Percentiles rank a stretch among this genome's conserved stretches.
phyloP scores from a whole-genome alignment of 2,329 filamentous ascomycete genomes.

The Aspergillus arachidicola region DNA sequence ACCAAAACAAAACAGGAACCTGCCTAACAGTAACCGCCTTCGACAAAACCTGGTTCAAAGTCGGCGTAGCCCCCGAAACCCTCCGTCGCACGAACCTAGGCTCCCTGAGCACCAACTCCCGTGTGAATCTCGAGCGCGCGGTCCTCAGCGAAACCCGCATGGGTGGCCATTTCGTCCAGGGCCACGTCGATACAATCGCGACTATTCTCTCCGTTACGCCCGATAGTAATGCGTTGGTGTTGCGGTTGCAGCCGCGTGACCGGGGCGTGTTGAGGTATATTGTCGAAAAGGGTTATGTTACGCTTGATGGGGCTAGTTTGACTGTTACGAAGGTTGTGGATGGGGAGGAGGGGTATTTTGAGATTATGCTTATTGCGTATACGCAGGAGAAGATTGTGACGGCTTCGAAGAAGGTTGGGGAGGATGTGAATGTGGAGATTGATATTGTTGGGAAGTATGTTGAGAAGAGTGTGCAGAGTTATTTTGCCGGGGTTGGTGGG shows the following conservation, averaged over 20 bases:
- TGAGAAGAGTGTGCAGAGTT: slow-evolving; percentile 80
- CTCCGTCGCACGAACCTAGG: slow-evolving; percentile 96
- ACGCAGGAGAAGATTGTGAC: slow-evolving; percentile 91
- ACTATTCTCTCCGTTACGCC: slow-evolving; percentile 70
- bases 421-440: slow-evolving; percentile 88
- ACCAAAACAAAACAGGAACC: slow-evolving; percentile 53
- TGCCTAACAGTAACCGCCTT: slow-evolving; percentile 90
- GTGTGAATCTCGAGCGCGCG: slow-evolving; percentile 91
- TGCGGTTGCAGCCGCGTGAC: slow-evolving; percentile 76
- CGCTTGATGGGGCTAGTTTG: slow-evolving; percentile 90
- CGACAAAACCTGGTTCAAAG: slow-evolving; percentile 70
- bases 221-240: slow-evolving; percentile 88
- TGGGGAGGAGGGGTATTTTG: slow-evolving; percentile 76
- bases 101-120: slow-evolving; percentile 63
- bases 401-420: slow-evolving; percentile 74
- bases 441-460: slow-evolving; percentile 73
- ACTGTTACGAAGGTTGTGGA: slow-evolving; percentile 89
- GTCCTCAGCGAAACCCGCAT: slow-evolving; percentile 90
- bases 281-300: slow-evolving; percentile 94
- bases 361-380: slow-evolving; percentile 97
- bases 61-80: slow-evolving; percentile 93
- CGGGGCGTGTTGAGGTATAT: slow-evolving; percentile 76
- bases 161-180: slow-evolving; percentile 98
- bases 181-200: slow-evolving; percentile 91
- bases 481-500: slow-evolving; percentile 56